phyloP scores from a whole-genome alignment of 2,329 filamentous ascomycete genomes.

The Scleromitrula shiraiana region DNA sequence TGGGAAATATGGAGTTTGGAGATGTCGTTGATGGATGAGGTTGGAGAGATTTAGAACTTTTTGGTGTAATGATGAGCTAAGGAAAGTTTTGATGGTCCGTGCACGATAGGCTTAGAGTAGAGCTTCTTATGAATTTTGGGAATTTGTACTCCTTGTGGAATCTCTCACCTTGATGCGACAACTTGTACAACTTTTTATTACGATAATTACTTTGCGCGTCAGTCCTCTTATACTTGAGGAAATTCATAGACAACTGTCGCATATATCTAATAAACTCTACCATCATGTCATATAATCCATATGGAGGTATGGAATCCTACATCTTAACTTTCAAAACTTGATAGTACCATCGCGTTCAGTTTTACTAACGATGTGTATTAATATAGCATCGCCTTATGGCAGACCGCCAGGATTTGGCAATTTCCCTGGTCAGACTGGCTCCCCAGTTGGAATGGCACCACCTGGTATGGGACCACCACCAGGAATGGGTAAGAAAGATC shows the following conservation, averaged over 20 bases:
- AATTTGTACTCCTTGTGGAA: too few species aligned
- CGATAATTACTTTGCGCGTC: neutral
- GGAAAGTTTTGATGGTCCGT: slow-evolving; percentile 4
- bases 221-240: neutral
- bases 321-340: neutral
- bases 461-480: slow-evolving; percentile 71
- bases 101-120: neutral
- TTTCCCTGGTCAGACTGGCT: slow-evolving; percentile 52
- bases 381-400: slow-evolving; percentile 47
- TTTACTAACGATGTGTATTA: neutral
- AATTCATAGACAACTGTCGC: neutral
- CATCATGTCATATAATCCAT: slow-evolving; percentile 31
- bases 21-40: slow-evolving; percentile 16
- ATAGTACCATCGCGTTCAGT: neutral
- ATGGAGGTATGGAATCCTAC: slow-evolving; percentile 25
- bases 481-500: slow-evolving; percentile 62
- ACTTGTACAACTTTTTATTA: neutral
- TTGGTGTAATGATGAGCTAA: slow-evolving; percentile 7
- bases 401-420: slow-evolving; percentile 65
- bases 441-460: slow-evolving; percentile 56
- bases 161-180: too few species aligned
- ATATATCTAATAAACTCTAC: neutral
- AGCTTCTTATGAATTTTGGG: neutral
- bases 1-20: slow-evolving; percentile 3
- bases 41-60: slow-evolving; percentile 6